Base-by-base conservation (phyloP, 495 filamentous ascomycete species). In the Aspergillus leporis region DNA sequence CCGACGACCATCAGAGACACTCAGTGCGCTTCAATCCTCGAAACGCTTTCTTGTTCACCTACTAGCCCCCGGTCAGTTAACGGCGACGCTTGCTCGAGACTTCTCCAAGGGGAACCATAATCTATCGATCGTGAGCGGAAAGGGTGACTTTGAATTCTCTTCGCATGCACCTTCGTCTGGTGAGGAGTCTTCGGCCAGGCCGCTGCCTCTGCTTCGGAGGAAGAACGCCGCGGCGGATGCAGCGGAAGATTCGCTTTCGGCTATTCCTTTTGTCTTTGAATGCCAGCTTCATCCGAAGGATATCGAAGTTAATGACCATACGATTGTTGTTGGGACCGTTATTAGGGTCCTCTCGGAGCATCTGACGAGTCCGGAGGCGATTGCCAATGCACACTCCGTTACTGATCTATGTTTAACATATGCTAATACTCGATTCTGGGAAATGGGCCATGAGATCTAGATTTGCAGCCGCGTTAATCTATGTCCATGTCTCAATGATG, bases 1-100 rank as follows among this genome's bases (percentile, higher is more conserved):
- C 58, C 81, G 80, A 22, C 74, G 81, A 6, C 90, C 91, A 10
- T 91, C 87, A 31, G 81, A 82, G n/a, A 96, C 90, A 3, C 74
- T 87, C 36, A 75, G 79, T 57, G 88, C 89, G 0, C 78, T 96
- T 4, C 63, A 76, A 34, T 59, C 68, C 7, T 84, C 74, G 0
- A 57, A 66, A 4, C 64, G 71, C 1, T 82, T 83, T 62, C 67
- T 79, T 10, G 72, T 79, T 5, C 77, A 79, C 59, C 56, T 79
- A 14, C 70, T 79, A 12, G 68, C 68, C 31, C 72, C 70, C 12
- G 56, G 55, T 14, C 57, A 53, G 32, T 67, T 58, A 5, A 75
- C 68, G 9, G 72, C 71, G 6, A 67, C 59, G 0, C 68, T 79
- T 2, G 79, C 80, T 4, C 61, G 73, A n/a, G 74, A 76, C 25